Conservation (phyloP, 306 rosid species). For the Alnus rubra region DNA sequence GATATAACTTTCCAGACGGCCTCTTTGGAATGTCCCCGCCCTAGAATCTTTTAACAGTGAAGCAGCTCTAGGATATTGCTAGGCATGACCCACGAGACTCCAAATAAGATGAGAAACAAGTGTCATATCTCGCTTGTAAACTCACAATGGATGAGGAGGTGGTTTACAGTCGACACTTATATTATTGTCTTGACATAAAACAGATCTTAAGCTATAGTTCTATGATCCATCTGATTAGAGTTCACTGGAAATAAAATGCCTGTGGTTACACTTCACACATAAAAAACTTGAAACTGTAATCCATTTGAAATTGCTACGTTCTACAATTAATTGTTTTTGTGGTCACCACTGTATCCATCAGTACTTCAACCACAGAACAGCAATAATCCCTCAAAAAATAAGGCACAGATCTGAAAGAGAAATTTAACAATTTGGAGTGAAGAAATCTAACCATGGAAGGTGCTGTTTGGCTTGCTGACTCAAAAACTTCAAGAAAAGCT, state of each 20-base stretch:
- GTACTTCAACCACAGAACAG: conserved; percentile 22
- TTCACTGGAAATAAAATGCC: conserved; percentile 1
- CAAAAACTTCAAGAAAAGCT: conserved; percentile 63
- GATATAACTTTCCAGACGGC: too few relatives aligned
- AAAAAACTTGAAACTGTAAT: neutral
- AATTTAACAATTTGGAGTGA: conserved; percentile 13
- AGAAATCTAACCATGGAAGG: conserved; percentile 87
- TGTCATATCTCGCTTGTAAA: too few relatives aligned
- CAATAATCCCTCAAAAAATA: conserved; percentile 22
- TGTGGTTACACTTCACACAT: neutral
- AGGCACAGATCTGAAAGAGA: conserved; percentile 2
- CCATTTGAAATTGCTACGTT: neutral
- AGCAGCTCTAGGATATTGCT: too few relatives aligned
- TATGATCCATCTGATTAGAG: neutral
- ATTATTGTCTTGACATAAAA: neutral
- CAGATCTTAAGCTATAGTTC: neutral
- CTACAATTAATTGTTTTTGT: neutral
- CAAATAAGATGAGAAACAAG: too few relatives aligned
- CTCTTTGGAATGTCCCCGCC: too few relatives aligned
- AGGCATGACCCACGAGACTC: too few relatives aligned
- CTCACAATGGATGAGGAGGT: too few relatives aligned
- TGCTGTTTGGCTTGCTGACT: conserved; percentile 70
- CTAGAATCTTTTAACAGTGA: too few relatives aligned
- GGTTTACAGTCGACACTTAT: neutral
- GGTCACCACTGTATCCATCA: neutral